A percentile compares a stretch with the other conserved stretches of the same genome.
These are phyloP conservation scores for Hymenoscyphus occultus DNA, from an alignment of 2,329 filamentous ascomycete species.

Conservation along the genomic window DNA sequence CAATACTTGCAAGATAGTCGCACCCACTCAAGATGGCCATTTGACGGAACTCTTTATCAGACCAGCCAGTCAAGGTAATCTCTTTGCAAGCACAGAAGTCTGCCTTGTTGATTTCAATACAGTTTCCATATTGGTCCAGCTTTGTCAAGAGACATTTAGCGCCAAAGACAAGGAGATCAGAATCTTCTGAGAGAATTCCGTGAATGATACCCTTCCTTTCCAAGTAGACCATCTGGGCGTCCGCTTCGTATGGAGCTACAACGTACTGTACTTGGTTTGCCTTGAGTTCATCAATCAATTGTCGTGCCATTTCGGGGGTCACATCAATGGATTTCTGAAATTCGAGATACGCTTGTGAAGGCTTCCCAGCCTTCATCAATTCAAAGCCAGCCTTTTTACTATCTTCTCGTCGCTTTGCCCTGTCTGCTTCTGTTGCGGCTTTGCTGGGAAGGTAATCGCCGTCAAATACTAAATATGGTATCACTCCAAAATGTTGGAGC, in stretches of 20 bases:
- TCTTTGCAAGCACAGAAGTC: conserved; percentile 89
- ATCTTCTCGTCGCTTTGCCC: conserved; percentile 72
- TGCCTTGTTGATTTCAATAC: conserved; percentile 83
- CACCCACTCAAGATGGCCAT: conserved; percentile 98
- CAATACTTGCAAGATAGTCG: conserved; percentile 87
- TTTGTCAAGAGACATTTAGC: conserved; percentile 90
- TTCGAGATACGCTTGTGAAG: conserved; percentile 75
- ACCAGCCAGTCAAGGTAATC: conserved; percentile 86
- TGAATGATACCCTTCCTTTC: conserved; percentile 80
- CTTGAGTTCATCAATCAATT: conserved; percentile 89
- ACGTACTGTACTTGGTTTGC: conserved; percentile 76
- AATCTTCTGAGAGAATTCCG: conserved; percentile 94
- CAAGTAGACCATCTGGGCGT: conserved; percentile 93
- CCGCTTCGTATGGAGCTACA: conserved; percentile 95
- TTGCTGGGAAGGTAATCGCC: conserved; percentile 95
- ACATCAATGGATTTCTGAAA: conserved; percentile 95
- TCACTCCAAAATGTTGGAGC: conserved; percentile 89
- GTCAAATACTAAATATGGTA: conserved; percentile 94
- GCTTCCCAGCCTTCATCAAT: conserved; percentile 76
- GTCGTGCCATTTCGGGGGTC: conserved; percentile 90
- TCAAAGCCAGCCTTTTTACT: conserved; percentile 74
- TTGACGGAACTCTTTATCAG: conserved; percentile 81
- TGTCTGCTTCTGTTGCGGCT: conserved; percentile 75
- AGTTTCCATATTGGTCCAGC: conserved; percentile 88
- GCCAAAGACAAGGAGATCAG: conserved; percentile 92